Conservation (phyloP, 345 rosid genomes). For the Arabidopsis suecica region DNA sequence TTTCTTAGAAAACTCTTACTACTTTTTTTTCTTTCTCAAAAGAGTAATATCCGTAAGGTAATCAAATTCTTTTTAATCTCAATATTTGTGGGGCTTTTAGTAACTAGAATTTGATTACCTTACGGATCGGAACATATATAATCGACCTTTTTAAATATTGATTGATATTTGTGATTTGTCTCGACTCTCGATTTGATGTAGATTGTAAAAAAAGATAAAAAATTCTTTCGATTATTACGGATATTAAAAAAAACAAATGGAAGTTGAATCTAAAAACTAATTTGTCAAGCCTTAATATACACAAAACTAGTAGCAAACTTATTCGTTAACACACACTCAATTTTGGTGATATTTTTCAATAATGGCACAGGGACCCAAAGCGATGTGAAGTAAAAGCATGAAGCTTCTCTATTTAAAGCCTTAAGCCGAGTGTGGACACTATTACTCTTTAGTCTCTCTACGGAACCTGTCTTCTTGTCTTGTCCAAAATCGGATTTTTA, state of each 20-base stretch:
- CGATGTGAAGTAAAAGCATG: slow-evolving; percentile 34
- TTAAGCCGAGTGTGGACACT: neutral
- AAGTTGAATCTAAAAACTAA: too few species aligned
- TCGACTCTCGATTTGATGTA: too few species aligned
- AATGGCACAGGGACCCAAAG: slow-evolving; percentile 29
- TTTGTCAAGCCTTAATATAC: neutral
- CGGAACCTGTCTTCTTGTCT: neutral
- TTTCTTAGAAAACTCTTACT: too few species aligned
- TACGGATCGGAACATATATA: too few species aligned
- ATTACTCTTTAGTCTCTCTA: neutral
- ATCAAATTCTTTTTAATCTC: too few species aligned
- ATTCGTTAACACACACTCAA: neutral
- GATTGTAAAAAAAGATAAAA: too few species aligned
- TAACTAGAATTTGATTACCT: too few species aligned
- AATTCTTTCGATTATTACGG: neutral
- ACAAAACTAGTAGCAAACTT: neutral
- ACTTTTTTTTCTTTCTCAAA: neutral
- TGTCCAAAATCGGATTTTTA: slow-evolving; percentile 20
- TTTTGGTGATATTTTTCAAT: slow-evolving; percentile 17
- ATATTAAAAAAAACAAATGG: neutral
- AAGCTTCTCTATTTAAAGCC: slow-evolving; percentile 30
- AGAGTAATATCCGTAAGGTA: too few species aligned
- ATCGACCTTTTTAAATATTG: neutral
- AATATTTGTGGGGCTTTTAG: too few species aligned
- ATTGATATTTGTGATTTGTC: neutral